Base-by-base conservation (phyloP, 176 grass and related monocot species). In the Triticum monococcum region DNA sequence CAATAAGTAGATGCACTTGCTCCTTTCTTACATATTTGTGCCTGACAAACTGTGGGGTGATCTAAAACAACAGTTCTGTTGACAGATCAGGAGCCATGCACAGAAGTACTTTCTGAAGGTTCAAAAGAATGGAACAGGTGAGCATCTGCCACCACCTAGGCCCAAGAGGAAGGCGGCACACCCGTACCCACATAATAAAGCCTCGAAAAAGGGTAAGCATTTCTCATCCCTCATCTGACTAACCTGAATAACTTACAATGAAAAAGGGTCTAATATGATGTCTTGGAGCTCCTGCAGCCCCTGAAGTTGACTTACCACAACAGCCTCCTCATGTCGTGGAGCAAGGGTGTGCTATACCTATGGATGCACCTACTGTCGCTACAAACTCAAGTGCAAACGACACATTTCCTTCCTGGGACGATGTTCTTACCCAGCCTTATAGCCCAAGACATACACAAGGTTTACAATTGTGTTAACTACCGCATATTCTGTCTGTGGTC, bases 171-270 rank as follows among this genome's bases (percentile, higher is more conserved):
- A 98, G 89, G 90, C 94, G 25, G 88, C 90, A 22, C 94, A 98
- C 92, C 94, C 96, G 60, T 98, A 98, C 86, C 96, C 96, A 60
- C 96, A 98, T 52, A 98, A 98, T 17, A 98, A 98, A 82, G 92
- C 97, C 24, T 88, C 88, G 12, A 98, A 92, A 84, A 91, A 84
- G 73, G 83, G 97, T 90, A 18, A 14, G 26, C 9, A 25, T 36
- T 67, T 68, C 68, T 37, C 75, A 17, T 8, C 48, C 61, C 57
- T 3, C 20, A 35, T 35, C 40, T 84, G 0, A 61, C 22, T 67
- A 12, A 8, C 59, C 79, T 22, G 4, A 24, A 23, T 8, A 16
- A 17, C 64, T 50, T 82, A 8, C 59, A 9, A 57, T 64, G 5
- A 3, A 60, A 64, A 64, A 31, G 3, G 18, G 38, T 10, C 84